Base-by-base conservation (phyloP, 768 basidiomycete species). In the Phanerochaete sordida region DNA sequence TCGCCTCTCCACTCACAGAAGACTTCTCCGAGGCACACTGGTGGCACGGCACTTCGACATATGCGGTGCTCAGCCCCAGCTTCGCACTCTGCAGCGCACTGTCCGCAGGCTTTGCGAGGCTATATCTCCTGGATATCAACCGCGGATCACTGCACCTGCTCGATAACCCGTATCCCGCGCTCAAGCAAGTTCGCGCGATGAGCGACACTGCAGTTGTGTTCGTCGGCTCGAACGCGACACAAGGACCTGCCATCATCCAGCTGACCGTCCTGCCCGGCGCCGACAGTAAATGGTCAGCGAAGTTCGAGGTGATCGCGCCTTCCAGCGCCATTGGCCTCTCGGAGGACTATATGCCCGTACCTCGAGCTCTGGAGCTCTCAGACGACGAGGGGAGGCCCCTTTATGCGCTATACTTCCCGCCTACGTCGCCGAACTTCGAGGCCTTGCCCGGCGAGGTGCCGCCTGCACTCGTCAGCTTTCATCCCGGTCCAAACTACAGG, bases 11-110 rank as follows among this genome's bases (percentile, higher is more conserved):
- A 7, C 9, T 51, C 27, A 13, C 3, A 9, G 50, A 51, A 33
- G 50, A 51, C 50, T 51, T 51, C 50, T 51, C 50, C n/a, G 50
- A 51, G n/a, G 28, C 50, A 16, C 50, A 51, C 50, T 51, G 50
- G 50, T 51, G 6, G 15, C 50, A 51, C 21, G 50, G 50, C 30
- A 23, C 27, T 7, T 51, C 50, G 7, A 30, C 50, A 11, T 51
- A 51, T 28, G 50, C 50, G 7, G 30, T 51, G 8, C 50, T 51
- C n/a, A 30, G n/a, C 27, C 23, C 21, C 7, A 21, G 5, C 15
- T 21, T n/a, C 5, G 50, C 30, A 8, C 3, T 51, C 3, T 51
- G 50, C n/a, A 21, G 28, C 27, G n/a, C 50, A 3, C 28, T 51
- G 3, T 5, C 19, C 28, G 28, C 15, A 4, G 50, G 50, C 30